Conservation (phyloP, 1,284 basidiomycete species). For the Fistulinella cinereoalba region DNA sequence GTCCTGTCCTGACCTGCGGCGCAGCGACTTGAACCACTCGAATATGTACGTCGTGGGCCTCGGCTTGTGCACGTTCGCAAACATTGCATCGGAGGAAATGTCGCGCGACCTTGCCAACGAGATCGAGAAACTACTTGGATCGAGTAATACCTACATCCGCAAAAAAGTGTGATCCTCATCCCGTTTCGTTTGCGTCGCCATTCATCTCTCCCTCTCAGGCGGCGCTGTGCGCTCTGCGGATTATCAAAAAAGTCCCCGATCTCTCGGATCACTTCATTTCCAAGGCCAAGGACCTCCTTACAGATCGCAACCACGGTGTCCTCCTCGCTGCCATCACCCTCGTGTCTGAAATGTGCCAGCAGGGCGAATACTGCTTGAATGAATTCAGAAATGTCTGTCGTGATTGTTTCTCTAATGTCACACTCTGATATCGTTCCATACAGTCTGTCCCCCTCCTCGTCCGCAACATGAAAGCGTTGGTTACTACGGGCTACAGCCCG, state of each 20-base stretch:
- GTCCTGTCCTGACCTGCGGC: conserved; percentile 3
- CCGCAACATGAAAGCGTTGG: conserved; percentile 92
- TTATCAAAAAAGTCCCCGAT: conserved; percentile 96
- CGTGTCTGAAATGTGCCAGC: conserved; percentile 91
- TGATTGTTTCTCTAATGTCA: background rate
- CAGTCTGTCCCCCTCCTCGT: conserved; percentile 93
- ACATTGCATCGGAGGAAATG: conserved; percentile 99
- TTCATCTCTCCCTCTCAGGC: conserved; percentile 53
- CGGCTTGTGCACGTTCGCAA: conserved; percentile 97
- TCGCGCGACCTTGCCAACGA: conserved; percentile 95
- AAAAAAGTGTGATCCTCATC: conserved; percentile 68
- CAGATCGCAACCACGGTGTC: conserved; percentile 97
- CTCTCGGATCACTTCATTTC: conserved; percentile 90
- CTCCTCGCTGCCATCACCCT: conserved; percentile 92
- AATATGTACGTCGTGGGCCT: conserved; percentile 99
- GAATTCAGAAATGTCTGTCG: conserved; percentile 83
- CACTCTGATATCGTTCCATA: conserved; percentile 4
- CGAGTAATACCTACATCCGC: conserved; percentile 97
- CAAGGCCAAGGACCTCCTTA: conserved; percentile 88
- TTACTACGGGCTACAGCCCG: conserved; percentile 96
- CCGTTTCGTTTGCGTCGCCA: conserved; percentile 4
- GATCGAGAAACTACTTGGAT: conserved; percentile 96
- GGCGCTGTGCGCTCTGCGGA: conserved; percentile 92
- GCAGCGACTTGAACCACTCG: conserved; percentile 98
- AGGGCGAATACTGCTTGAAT: conserved; percentile 70